These are phyloP conservation scores for Paraleonurus japonicus DNA, from an alignment of 257 asterid species.

Conservation along the genomic window DNA sequence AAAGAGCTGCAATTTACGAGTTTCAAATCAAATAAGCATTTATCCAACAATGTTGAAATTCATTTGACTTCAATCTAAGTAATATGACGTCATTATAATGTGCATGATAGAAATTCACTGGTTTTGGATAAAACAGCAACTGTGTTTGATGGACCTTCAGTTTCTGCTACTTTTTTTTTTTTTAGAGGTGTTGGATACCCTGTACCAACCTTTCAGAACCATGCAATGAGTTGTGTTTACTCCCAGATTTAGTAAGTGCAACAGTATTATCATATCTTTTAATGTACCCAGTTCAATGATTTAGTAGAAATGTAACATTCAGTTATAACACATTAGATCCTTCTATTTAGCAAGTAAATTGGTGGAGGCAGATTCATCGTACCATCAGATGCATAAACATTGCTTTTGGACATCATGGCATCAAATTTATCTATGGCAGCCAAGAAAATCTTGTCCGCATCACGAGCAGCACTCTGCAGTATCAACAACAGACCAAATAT, in stretches of 20 bases:
- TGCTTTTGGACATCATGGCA: constrained; percentile 87
- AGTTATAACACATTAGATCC: not conserved
- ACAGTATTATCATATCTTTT: not conserved
- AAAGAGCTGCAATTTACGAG: constrained; percentile 64
- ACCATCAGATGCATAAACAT: constrained; percentile 80
- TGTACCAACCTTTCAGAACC: not conserved
- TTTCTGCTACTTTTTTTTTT: too few species aligned
- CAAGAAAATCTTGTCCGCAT: constrained; percentile 85
- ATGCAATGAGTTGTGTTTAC: not conserved
- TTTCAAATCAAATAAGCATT: not conserved
- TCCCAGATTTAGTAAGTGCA: not conserved
- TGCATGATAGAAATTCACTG: not conserved
- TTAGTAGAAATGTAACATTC: not conserved
- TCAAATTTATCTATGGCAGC: constrained; percentile 95
- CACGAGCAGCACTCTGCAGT: constrained; percentile 73
- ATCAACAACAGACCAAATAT: constrained; percentile 10
- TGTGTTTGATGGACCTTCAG: not conserved
- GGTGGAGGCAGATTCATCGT: constrained; percentile 25
- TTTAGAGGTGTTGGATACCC: not conserved
- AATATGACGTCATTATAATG: not conserved
- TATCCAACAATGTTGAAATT: not conserved
- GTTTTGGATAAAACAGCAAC: too few species aligned
- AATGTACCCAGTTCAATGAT: constrained; percentile 1
- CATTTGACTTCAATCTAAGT: not conserved
- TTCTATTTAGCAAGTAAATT: constrained; percentile 7